phyloP scores from a whole-genome alignment of 75 land plant genomes.

The Larix kaempferi region DNA sequence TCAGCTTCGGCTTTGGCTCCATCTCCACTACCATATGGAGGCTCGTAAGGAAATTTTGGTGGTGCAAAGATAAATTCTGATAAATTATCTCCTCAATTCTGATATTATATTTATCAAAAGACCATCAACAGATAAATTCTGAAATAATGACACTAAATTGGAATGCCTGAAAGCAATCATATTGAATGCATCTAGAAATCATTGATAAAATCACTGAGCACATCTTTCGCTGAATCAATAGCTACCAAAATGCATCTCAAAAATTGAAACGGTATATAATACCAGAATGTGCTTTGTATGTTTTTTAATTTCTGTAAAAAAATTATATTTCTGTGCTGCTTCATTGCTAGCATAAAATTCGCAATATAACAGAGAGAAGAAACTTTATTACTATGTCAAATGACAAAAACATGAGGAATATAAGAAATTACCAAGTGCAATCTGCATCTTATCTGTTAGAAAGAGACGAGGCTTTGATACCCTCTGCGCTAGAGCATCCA shows the following conservation, averaged over 20 bases:
- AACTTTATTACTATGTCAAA: not conserved
- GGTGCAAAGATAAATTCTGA: too few relatives aligned
- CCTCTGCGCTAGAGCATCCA: constrained; percentile 73
- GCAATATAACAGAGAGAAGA: not conserved
- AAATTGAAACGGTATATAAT: too few relatives aligned
- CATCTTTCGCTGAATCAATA: not conserved
- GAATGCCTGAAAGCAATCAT: not conserved
- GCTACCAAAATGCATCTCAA: too few relatives aligned
- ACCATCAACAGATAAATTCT: too few relatives aligned
- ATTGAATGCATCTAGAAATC: not conserved
- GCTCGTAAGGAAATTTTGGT: too few relatives aligned
- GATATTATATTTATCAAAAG: too few relatives aligned
- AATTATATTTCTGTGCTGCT: not conserved
- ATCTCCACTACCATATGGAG: too few relatives aligned
- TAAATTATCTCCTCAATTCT: too few relatives aligned
- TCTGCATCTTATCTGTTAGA: constrained; percentile 79
- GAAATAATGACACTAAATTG: too few relatives aligned
- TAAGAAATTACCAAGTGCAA: constrained; percentile 76
- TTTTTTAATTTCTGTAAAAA: not conserved
- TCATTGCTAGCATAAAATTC: not conserved
- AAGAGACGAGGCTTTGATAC: constrained; percentile 77
- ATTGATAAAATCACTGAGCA: not conserved
- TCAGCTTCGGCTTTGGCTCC: too few relatives aligned
- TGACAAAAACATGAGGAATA: not conserved
- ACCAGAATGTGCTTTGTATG: not conserved